Conservation (phyloP, 1,139 yeast species). For the Scheffersomyces titani region DNA sequence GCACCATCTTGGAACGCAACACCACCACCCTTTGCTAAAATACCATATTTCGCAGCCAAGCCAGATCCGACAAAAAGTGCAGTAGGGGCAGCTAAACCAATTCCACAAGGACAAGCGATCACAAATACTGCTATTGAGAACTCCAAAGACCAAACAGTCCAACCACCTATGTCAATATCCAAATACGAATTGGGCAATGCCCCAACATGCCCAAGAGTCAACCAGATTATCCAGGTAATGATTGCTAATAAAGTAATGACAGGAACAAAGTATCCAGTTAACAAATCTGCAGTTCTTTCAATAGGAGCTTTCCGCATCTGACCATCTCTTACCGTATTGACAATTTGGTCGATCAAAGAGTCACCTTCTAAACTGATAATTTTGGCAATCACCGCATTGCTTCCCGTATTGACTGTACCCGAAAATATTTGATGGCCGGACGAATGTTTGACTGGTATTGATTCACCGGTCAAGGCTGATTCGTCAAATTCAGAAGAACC, state of each 20-base stretch:
- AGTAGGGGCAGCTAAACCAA: constrained; percentile 51
- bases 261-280: constrained; percentile 77
- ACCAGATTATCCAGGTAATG: constrained; percentile 69
- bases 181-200: constrained; percentile 54
- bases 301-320: constrained; percentile 75
- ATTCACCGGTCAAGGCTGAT: constrained; percentile 78
- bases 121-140: constrained; percentile 80
- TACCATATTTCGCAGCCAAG: constrained; percentile 58
- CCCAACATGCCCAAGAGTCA: constrained; percentile 56
- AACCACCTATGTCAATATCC: constrained; percentile 70
- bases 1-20: constrained; percentile 81
- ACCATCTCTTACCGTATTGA: constrained; percentile 71
- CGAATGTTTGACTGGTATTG: constrained; percentile 46
- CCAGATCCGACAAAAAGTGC: constrained; percentile 51
- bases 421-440: constrained; percentile 68
- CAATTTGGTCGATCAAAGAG: constrained; percentile 69
- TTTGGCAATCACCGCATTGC: constrained; percentile 53
- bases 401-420: constrained; percentile 70
- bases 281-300: constrained; percentile 67
- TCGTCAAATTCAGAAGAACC: constrained; percentile 70
- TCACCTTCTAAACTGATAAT: constrained; percentile 64
- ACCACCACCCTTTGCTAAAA: constrained; percentile 79
- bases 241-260: constrained; percentile 61
- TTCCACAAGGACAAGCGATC: constrained; percentile 51
- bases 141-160: constrained; percentile 77